Conservation (phyloP, 257 asterid genomes). For the Linderniella brevidens region DNA sequence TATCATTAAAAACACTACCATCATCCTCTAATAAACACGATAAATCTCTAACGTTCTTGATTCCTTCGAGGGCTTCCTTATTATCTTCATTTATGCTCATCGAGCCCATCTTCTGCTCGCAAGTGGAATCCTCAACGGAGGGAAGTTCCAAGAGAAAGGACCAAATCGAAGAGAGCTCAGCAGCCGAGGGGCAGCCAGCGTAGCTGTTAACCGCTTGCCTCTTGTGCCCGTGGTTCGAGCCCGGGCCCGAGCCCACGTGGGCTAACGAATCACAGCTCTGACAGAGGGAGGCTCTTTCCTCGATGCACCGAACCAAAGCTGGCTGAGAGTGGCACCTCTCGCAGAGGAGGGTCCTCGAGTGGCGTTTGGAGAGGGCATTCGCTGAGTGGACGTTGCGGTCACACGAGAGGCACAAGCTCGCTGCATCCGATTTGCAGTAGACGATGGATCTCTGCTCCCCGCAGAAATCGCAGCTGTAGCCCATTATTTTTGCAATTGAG, state of each 20-base stretch:
- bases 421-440: constrained; percentile 74
- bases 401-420: constrained; percentile 75
- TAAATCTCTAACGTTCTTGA: constrained; percentile 15
- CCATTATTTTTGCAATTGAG: no score
- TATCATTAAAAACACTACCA: constrained; percentile 13
- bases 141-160: constrained; percentile 38
- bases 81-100: constrained; percentile 37
- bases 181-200: constrained; percentile 74
- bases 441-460: constrained; percentile 58
- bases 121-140: constrained; percentile 26
- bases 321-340: constrained; percentile 72
- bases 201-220: constrained; percentile 53
- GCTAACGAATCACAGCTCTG: constrained; percentile 71
- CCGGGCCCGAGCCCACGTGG: constrained; percentile 33
- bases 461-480: constrained; percentile 73
- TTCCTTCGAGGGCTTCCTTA: constrained; percentile 17
- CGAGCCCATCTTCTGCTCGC: constrained; percentile 43
- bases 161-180: constrained; percentile 66
- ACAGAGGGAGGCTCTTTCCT: constrained; percentile 61
- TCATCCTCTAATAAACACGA: constrained; percentile 14
- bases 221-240: constrained; percentile 28
- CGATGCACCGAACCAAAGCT: constrained; percentile 52
- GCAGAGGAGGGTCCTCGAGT: constrained; percentile 66
- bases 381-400: constrained; percentile 87
- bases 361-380: constrained; percentile 73